Percentiles rank a stretch among this genome's conserved stretches.
phyloP scores from a whole-genome alignment of 1,284 basidiomycete species.

The Boletus holoroseus region DNA sequence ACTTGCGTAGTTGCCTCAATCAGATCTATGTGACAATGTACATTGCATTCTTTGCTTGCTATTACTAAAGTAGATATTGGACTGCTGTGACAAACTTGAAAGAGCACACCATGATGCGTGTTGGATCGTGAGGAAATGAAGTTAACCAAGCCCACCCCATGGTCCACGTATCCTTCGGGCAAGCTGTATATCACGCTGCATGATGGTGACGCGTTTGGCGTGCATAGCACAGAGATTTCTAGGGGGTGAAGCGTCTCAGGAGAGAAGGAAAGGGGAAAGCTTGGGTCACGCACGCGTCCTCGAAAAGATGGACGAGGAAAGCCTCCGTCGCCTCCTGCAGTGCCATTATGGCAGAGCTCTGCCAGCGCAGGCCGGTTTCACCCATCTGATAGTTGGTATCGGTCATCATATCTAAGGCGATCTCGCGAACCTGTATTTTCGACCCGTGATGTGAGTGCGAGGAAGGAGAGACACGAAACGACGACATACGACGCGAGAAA shows the following conservation, averaged over 20 bases:
- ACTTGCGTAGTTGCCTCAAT: conserved; percentile 5
- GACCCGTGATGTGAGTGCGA: conserved; percentile 1
- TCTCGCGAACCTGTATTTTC: conserved; percentile 80
- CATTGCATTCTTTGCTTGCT: conserved; percentile 21
- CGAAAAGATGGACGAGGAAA: conserved; percentile 89
- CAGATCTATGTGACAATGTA: conserved; percentile 29
- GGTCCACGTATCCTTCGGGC: conserved; percentile 90
- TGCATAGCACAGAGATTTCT: conserved; percentile 96
- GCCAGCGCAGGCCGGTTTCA: conserved; percentile 77
- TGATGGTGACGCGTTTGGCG: conserved; percentile 97
- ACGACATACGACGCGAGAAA: conserved; percentile 78
- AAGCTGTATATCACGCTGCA: conserved; percentile 96
- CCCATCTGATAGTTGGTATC: conserved; percentile 57
- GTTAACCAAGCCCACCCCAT: conserved; percentile 54
- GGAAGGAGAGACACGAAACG: not conserved
- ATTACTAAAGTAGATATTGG: not conserved
- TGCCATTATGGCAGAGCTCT: conserved; percentile 84
- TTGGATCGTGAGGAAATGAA: not conserved
- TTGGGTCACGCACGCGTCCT: conserved; percentile 77
- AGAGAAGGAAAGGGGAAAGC: not conserved
- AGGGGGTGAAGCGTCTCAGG: conserved; percentile 5
- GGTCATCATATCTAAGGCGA: conserved; percentile 81
- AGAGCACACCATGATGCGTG: not conserved
- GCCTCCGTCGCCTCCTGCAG: conserved; percentile 95
- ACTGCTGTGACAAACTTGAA: not conserved